Evolutionary conservation across 1,139 yeast genomes (phyloP).

Genomic region (Pichia sp.): DNA sequence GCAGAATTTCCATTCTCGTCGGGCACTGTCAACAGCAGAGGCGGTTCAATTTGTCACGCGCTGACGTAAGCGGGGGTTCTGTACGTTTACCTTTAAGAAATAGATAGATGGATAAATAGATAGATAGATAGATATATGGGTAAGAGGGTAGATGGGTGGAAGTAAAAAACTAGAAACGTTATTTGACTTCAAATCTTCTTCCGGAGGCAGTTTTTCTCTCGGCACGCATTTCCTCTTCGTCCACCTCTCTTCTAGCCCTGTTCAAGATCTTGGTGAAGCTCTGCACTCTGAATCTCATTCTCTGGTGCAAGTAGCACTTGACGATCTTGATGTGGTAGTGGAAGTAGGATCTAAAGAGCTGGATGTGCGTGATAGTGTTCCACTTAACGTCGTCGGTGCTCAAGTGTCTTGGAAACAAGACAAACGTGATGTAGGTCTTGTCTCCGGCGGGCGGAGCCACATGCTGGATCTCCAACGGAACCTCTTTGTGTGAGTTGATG

Average conservation of each 20-base stretch:
- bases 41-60: not conserved
- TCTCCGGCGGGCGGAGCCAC: slow-evolving; percentile 39
- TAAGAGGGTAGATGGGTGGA: not conserved
- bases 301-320: slow-evolving; percentile 95
- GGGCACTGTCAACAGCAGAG: not conserved
- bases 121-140: not conserved
- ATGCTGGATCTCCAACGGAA: slow-evolving; percentile 82
- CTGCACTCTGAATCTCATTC: slow-evolving; percentile 94
- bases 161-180: not conserved
- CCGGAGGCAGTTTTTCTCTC: slow-evolving; percentile 85
- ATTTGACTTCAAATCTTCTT: slow-evolving; percentile 55
- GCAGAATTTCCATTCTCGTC: not conserved
- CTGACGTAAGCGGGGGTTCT: not conserved
- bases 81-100: not conserved
- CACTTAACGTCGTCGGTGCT: slow-evolving; percentile 66
- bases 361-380: slow-evolving; percentile 82
- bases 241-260: slow-evolving; percentile 93
- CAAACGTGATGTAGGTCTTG: slow-evolving; percentile 74
- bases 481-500: slow-evolving; percentile 78
- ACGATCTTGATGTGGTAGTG: slow-evolving; percentile 98
- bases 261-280: slow-evolving; percentile 93
- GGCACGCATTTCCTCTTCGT: slow-evolving; percentile 60
- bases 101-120: not conserved
- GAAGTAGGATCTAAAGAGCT: slow-evolving; percentile 90
- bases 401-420: slow-evolving; percentile 68